Evolutionary conservation across 306 rosid genomes (phyloP).

Genomic region (Carpinus viminea): DNA sequence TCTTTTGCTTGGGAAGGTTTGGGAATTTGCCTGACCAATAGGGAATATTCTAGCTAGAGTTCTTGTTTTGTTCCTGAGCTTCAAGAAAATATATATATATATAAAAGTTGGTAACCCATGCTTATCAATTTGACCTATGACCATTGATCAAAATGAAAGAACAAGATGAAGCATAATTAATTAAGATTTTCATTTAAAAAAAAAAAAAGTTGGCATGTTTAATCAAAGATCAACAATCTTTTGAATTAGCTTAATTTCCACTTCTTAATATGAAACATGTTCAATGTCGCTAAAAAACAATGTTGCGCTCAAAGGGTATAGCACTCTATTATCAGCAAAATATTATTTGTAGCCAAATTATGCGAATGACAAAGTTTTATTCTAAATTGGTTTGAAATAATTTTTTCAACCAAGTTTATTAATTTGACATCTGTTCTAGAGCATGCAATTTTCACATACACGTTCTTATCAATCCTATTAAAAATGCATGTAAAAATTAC

Average conservation of each 20-base stretch:
- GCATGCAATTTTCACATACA: no score
- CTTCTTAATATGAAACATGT: not conserved
- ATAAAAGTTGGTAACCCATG: not conserved
- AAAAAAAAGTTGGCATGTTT: not conserved
- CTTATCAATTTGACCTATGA: not conserved
- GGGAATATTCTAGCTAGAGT: not conserved
- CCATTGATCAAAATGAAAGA: not conserved
- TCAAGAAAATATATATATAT: not conserved
- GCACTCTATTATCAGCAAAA: not conserved
- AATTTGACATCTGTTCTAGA: no score
- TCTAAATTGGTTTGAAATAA: no score
- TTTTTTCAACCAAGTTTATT: no score
- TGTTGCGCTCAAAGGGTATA: not conserved
- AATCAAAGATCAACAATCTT: not conserved
- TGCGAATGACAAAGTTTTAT: no score
- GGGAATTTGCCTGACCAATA: constrained; percentile 8
- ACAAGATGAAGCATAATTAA: not conserved
- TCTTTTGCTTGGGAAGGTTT: constrained; percentile 1
- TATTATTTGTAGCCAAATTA: no score
- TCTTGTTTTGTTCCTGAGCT: not conserved
- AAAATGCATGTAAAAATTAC: no score
- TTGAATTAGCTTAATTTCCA: not conserved
- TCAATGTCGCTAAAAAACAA: not conserved
- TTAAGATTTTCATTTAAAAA: not conserved
- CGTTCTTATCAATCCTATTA: no score